Evolutionary conservation across 768 basidiomycete genomes (phyloP).

Genomic region (Leccinum disarticulatum): DNA sequence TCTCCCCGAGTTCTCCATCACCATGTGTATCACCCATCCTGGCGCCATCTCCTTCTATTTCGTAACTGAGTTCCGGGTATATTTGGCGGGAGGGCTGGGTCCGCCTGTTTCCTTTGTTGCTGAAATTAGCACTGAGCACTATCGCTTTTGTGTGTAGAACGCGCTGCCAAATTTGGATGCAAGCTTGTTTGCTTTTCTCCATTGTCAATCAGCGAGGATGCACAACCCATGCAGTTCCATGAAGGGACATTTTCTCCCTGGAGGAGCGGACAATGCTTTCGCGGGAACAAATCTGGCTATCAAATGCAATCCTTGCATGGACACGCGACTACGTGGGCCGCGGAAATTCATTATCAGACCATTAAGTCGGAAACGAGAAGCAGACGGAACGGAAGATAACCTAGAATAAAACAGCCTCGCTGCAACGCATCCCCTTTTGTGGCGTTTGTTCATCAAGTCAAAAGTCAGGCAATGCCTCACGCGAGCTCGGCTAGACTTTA

Average conservation of each 20-base stretch:
- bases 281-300: conserved; percentile 22
- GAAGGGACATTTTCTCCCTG: not conserved
- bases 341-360: not conserved
- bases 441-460: not conserved
- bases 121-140: conserved; percentile 5
- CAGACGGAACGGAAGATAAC: not conserved
- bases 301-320: conserved; percentile 1
- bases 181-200: not conserved
- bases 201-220: not conserved
- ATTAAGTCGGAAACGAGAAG: not conserved
- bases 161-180: not conserved
- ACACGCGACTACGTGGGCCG: not conserved
- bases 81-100: not conserved
- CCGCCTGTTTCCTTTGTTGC: conserved; percentile 3
- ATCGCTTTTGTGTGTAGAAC: conserved; percentile 1
- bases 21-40: not conserved
- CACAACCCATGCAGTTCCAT: not conserved
- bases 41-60: conserved; percentile 3
- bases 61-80: conserved; percentile 9
- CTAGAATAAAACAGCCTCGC: not conserved
- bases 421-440: not conserved
- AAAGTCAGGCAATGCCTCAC: not conserved
- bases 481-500: not conserved
- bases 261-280: conserved; percentile 2
- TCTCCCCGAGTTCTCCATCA: conserved; percentile 7